Percentiles rank a stretch among this genome's conserved stretches.
phyloP scores from a whole-genome alignment of 225 moss, liverwort and hornwort species.

The Physcomitrium patens region DNA sequence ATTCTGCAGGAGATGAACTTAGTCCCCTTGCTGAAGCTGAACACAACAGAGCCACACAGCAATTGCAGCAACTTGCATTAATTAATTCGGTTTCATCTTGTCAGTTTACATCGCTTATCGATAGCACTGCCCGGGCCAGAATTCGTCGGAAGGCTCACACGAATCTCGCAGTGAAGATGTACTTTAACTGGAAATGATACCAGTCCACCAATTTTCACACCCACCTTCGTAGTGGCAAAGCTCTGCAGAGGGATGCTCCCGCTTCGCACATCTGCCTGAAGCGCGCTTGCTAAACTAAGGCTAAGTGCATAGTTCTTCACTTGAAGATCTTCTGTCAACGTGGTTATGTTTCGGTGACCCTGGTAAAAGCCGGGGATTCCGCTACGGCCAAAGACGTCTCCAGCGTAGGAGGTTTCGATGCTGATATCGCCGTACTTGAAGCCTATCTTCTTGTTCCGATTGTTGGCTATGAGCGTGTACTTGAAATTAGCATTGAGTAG shows the following conservation, averaged over 20 bases:
- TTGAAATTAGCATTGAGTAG: constrained; percentile 31
- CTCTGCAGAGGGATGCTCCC: constrained; percentile 38
- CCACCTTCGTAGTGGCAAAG: constrained; percentile 45
- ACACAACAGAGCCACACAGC: too few species aligned
- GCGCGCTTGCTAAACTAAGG: background rate
- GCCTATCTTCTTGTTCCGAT: constrained; percentile 59
- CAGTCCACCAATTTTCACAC: constrained; percentile 43
- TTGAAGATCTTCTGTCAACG: too few species aligned
- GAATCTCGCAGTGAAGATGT: constrained; percentile 48
- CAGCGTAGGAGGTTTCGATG: constrained; percentile 38
- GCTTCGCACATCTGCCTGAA: constrained; percentile 24
- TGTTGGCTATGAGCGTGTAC: constrained; percentile 45
- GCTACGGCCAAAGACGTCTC: constrained; percentile 38
- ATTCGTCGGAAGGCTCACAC: constrained; percentile 28
- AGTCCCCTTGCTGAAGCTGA: too few species aligned
- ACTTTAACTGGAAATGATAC: constrained; percentile 49
- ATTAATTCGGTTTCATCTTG: background rate
- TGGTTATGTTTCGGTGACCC: constrained; percentile 40
- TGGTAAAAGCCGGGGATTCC: constrained; percentile 49
- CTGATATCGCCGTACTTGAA: constrained; percentile 58
- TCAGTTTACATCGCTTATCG: constrained; percentile 38
- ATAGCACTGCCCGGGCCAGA: constrained; percentile 30
- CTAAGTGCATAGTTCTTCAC: too few species aligned
- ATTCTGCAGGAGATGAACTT: background rate
- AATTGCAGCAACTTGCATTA: too few species aligned